Conservation (phyloP, 768 basidiomycete genomes). For the Trametes coccinea region DNA sequence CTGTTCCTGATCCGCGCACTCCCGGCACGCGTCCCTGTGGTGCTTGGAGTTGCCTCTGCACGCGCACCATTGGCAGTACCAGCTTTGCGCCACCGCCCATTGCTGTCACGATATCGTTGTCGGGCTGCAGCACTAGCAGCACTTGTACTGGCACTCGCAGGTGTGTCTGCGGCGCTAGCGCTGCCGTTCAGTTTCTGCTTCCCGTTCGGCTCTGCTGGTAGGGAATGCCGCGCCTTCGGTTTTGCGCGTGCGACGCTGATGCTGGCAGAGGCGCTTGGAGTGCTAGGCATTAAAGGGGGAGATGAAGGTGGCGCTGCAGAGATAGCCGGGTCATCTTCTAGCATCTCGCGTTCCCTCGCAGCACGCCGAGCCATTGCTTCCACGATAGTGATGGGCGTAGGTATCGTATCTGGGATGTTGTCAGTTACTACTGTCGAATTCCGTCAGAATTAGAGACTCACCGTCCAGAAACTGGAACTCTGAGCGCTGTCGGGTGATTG, state of each 20-base stretch:
- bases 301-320: conserved; percentile 15
- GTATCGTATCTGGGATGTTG: conserved; percentile 58
- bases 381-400: conserved; percentile 55
- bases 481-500: conserved; percentile 58
- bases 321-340: conserved; percentile 44
- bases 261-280: conserved; percentile 3
- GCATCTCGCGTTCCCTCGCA: conserved; percentile 52
- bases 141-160: conserved; percentile 5
- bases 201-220: conserved; percentile 13
- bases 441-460: conserved; percentile 26
- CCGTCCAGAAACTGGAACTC: conserved; percentile 76
- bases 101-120: conserved; percentile 16
- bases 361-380: conserved; percentile 61
- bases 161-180: conserved; percentile 5
- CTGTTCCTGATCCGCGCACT: conserved; percentile 18
- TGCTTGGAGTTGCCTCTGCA: neutral
- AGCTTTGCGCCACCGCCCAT: conserved; percentile 20
- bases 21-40: conserved; percentile 10
- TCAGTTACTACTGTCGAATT: neutral
- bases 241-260: conserved; percentile 1
- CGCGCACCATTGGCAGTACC: neutral
- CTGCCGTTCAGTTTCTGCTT: conserved; percentile 1
- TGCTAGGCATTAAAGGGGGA: conserved; percentile 1
- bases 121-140: neutral
- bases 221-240: conserved; percentile 6